These are phyloP conservation scores for Solanum tarijense DNA, from an alignment of 257 asterid species.

Conservation along the genomic window DNA sequence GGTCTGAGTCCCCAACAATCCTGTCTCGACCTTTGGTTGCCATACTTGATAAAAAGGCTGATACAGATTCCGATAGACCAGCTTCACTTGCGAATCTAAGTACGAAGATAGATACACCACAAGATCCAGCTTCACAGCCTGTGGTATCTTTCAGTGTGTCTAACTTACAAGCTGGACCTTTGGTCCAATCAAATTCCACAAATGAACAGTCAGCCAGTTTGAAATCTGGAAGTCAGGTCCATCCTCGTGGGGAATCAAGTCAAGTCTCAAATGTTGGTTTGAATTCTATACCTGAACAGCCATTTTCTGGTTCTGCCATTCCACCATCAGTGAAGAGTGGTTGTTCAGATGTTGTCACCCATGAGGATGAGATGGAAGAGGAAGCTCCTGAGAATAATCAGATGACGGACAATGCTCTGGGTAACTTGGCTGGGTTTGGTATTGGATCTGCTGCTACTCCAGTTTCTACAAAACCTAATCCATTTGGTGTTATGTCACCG, in stretches of 20 bases:
- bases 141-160: conserved; percentile 14
- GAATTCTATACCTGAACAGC: conserved; percentile 16
- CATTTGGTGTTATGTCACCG: conserved; percentile 44
- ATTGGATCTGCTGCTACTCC: conserved; percentile 42
- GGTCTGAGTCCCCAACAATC: conserved; percentile 21
- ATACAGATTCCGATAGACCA: conserved; percentile 7
- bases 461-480: conserved; percentile 41
- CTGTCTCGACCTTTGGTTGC: conserved; percentile 18
- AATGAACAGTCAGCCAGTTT: conserved; percentile 16
- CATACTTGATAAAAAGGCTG: conserved; percentile 17
- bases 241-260: conserved; percentile 17
- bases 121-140: conserved; percentile 28
- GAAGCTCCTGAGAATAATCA: conserved; percentile 75
- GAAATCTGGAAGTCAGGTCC: conserved; percentile 26
- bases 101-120: neutral
- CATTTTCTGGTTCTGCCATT: conserved; percentile 14
- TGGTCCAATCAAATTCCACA: conserved; percentile 16
- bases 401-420: conserved; percentile 35
- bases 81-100: conserved; percentile 13
- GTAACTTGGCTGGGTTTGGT: conserved; percentile 65
- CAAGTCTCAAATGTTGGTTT: conserved; percentile 19
- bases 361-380: conserved; percentile 98
- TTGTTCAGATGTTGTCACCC: conserved; percentile 24
- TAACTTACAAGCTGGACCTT: conserved; percentile 16
- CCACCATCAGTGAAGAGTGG: conserved; percentile 18